Conservation (phyloP, 805 yeast species). For the Candida boleticola region DNA sequence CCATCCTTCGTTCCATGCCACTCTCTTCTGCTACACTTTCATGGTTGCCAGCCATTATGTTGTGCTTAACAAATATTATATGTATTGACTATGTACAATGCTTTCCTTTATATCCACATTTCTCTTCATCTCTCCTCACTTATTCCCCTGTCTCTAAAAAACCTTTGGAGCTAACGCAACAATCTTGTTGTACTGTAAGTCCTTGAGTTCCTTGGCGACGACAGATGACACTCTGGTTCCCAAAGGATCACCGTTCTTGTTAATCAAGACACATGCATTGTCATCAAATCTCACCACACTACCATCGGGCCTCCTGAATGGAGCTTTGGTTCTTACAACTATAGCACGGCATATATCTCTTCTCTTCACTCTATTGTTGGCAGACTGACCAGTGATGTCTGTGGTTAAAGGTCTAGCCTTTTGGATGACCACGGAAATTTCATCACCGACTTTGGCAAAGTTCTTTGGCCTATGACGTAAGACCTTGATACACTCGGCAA, state of each 20-base stretch:
- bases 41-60: no score
- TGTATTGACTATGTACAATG: no score
- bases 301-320: conserved; percentile 79
- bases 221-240: conserved; percentile 91
- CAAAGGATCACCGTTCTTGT: conserved; percentile 89
- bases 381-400: conserved; percentile 69
- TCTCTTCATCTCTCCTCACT: no score
- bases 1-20: no score
- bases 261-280: conserved; percentile 93
- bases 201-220: conserved; percentile 87
- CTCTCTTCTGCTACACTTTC: no score
- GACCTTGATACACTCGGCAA: conserved; percentile 95
- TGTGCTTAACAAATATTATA: no score
- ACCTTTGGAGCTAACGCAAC: conserved; percentile 85
- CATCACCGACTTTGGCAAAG: conserved; percentile 86
- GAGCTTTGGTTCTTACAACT: conserved; percentile 87
- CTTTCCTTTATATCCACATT: no score
- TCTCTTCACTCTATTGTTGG: conserved; percentile 80
- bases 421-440: conserved; percentile 90
- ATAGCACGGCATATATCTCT: conserved; percentile 97
- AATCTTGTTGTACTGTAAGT: conserved; percentile 78
- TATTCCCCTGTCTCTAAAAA: no score
- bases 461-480: conserved; percentile 83
- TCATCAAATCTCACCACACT: conserved; percentile 86
- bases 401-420: conserved; percentile 78